Percentiles rank a stretch among this genome's conserved stretches.
Conservation (phyloP, 106 monocot species). For the Apostasia shenzhenica region DNA sequence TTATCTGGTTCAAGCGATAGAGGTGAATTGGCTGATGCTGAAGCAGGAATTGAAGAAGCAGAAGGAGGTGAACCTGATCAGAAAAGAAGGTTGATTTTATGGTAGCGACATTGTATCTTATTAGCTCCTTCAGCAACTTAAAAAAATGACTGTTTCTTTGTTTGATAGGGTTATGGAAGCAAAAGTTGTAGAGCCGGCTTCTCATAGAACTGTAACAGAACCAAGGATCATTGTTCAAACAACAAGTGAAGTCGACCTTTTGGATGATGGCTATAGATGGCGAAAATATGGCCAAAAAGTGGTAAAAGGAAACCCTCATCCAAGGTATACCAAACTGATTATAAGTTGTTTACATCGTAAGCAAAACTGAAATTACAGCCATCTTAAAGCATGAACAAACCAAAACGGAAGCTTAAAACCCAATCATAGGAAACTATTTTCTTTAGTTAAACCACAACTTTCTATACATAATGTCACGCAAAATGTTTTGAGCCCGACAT, state of each 20-base stretch:
- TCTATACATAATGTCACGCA: too few species aligned
- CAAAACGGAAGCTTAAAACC: too few species aligned
- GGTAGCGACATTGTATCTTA: background rate
- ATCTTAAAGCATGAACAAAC: too few species aligned
- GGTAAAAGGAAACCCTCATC: slow-evolving; percentile 77
- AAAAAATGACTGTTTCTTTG: background rate
- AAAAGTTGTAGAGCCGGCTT: slow-evolving; percentile 15
- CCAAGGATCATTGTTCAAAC: slow-evolving; percentile 78
- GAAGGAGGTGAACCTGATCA: slow-evolving; percentile 35
- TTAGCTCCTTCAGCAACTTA: background rate
- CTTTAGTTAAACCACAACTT: too few species aligned
- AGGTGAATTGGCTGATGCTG: slow-evolving; percentile 48
- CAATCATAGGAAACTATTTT: too few species aligned
- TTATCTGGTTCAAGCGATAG: slow-evolving; percentile 61
- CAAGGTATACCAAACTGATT: slow-evolving; percentile 32
- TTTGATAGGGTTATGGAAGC: slow-evolving; percentile 31
- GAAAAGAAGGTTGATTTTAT: slow-evolving; percentile 51
- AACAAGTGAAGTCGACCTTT: slow-evolving; percentile 76
- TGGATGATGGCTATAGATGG: slow-evolving; percentile 94
- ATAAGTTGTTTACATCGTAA: too few species aligned
- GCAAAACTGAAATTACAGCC: too few species aligned
- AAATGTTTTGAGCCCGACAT: too few species aligned
- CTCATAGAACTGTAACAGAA: slow-evolving; percentile 51
- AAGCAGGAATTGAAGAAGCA: slow-evolving; percentile 20
- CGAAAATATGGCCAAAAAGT: slow-evolving; percentile 90